These are phyloP conservation scores for Rhododendron kiyosumense DNA, from an alignment of 148 eudicot species.

Conservation along the genomic window DNA sequence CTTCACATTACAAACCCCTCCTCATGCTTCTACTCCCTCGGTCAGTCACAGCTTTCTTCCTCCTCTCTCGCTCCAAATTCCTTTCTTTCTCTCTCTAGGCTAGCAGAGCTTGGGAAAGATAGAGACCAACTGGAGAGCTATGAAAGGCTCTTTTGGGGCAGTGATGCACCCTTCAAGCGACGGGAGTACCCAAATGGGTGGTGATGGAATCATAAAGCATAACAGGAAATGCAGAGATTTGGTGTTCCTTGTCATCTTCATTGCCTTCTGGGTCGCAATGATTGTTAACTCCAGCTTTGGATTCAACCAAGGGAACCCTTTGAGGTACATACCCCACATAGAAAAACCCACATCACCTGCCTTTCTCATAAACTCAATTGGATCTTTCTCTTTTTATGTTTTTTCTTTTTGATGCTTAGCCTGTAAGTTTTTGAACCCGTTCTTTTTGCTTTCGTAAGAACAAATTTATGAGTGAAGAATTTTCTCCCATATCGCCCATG, in stretches of 20 bases:
- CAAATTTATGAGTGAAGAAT: background rate
- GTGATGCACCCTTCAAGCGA: slow-evolving; percentile 69
- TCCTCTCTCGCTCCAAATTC: slow-evolving; percentile 14
- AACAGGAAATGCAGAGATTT: slow-evolving; percentile 91
- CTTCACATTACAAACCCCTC: background rate
- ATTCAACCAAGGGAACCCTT: slow-evolving; percentile 87
- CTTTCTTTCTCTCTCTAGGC: slow-evolving; percentile 11
- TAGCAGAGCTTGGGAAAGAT: background rate
- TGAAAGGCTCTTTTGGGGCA: slow-evolving; percentile 69
- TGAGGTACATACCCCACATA: slow-evolving; percentile 39
- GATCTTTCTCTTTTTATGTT: slow-evolving; percentile 7
- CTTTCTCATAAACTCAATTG: slow-evolving; percentile 12
- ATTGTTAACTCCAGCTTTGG: slow-evolving; percentile 97
- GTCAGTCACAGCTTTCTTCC: slow-evolving; percentile 15
- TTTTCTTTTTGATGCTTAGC: background rate
- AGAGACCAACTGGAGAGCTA: slow-evolving; percentile 11
- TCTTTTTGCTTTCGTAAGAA: background rate
- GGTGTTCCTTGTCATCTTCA: slow-evolving; percentile 74
- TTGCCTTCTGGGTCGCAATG: slow-evolving; percentile 94
- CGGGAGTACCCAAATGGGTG: slow-evolving; percentile 45
- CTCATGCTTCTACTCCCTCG: background rate
- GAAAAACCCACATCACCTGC: background rate
- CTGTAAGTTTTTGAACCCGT: background rate
- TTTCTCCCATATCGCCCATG: background rate
- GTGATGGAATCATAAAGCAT: slow-evolving; percentile 50